Evolutionary conservation across 345 rosid species (phyloP).

Genomic region (Geranium rotundifolium): DNA sequence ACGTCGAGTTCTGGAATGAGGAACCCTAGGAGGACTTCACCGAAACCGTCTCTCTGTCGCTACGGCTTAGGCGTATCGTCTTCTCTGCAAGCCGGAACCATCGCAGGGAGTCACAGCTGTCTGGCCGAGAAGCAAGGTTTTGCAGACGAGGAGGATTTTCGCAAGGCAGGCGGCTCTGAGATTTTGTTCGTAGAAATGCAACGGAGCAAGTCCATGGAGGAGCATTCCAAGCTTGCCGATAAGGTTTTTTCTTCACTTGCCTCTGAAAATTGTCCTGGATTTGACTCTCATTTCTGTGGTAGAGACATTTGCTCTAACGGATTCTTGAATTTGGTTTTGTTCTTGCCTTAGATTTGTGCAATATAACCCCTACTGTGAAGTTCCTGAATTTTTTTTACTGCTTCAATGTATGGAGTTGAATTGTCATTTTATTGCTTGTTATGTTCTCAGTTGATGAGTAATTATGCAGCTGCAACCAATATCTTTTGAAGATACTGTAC

Average conservation of each 20-base stretch:
- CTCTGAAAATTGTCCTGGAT: too few species aligned
- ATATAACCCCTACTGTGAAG: not conserved
- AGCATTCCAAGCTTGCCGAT: conserved; percentile 68
- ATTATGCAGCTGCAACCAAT: conserved; percentile 52
- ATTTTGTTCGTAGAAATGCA: conserved; percentile 74
- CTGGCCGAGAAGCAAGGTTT: conserved; percentile 57
- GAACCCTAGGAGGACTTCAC: conserved; percentile 15
- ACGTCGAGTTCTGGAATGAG: conserved; percentile 10
- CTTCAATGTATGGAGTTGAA: too few species aligned
- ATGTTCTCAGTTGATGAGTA: conserved; percentile 5
- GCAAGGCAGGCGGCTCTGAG: conserved; percentile 90
- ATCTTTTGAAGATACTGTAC: conserved; percentile 29
- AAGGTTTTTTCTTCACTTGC: conserved; percentile 31
- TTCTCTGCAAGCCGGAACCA: conserved; percentile 37
- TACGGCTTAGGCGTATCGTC: conserved; percentile 12
- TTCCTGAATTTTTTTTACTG: not conserved
- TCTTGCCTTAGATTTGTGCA: not conserved
- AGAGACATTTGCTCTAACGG: not conserved
- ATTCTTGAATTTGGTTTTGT: not conserved
- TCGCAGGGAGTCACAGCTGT: conserved; percentile 31
- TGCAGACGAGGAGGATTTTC: conserved; percentile 72
- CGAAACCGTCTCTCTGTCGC: conserved; percentile 1
- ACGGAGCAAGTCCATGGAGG: conserved; percentile 63
- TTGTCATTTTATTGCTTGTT: not conserved
- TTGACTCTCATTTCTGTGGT: not conserved